A percentile compares a stretch with the other conserved stretches of the same genome.
These are phyloP conservation scores for Gnomoniopsis smithogilvyi DNA, from an alignment of 2,329 filamentous ascomycete species.

Conservation along the genomic window DNA sequence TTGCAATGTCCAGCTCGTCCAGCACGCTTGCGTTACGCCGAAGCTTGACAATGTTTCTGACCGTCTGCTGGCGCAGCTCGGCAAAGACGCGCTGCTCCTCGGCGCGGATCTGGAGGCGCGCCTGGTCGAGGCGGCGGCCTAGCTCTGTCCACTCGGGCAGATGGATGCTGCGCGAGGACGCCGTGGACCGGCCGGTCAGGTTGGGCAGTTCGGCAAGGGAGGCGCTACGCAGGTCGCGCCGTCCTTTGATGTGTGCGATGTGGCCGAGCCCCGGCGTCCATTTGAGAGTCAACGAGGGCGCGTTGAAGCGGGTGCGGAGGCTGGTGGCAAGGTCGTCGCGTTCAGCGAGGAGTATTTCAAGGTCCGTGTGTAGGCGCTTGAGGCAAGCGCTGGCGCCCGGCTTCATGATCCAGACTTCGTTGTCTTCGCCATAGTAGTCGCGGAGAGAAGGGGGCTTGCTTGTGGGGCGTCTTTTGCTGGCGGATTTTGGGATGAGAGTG, in stretches of 20 bases:
- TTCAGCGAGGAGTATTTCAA: constrained; percentile 57
- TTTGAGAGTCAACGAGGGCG: constrained; percentile 69
- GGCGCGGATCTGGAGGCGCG: constrained; percentile 70
- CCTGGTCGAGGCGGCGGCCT: constrained; percentile 74
- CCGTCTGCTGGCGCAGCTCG: constrained; percentile 69
- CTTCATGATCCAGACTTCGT: constrained; percentile 63
- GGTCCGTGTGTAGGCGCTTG: constrained; percentile 61
- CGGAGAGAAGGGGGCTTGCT: constrained; percentile 40
- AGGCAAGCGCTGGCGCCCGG: constrained; percentile 66
- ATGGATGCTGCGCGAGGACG: constrained; percentile 81
- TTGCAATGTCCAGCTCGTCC: constrained; percentile 88
- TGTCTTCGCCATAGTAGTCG: constrained; percentile 59
- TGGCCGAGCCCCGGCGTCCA: constrained; percentile 88
- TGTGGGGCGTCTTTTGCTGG: constrained; percentile 33
- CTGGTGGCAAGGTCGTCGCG: constrained; percentile 58
- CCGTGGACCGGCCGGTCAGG: constrained; percentile 54
- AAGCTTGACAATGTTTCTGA: constrained; percentile 78
- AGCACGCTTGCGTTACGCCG: constrained; percentile 87
- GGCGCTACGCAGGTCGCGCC: constrained; percentile 54
- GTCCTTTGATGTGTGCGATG: constrained; percentile 86
- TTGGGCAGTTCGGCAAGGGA: constrained; percentile 33
- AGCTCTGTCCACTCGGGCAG: constrained; percentile 79
- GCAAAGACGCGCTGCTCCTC: constrained; percentile 84
- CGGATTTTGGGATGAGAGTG: constrained; percentile 51
- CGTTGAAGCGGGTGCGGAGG: constrained; percentile 60